Base-by-base conservation (phyloP, 2,329 filamentous ascomycete species). In the Diatrype stigma region DNA sequence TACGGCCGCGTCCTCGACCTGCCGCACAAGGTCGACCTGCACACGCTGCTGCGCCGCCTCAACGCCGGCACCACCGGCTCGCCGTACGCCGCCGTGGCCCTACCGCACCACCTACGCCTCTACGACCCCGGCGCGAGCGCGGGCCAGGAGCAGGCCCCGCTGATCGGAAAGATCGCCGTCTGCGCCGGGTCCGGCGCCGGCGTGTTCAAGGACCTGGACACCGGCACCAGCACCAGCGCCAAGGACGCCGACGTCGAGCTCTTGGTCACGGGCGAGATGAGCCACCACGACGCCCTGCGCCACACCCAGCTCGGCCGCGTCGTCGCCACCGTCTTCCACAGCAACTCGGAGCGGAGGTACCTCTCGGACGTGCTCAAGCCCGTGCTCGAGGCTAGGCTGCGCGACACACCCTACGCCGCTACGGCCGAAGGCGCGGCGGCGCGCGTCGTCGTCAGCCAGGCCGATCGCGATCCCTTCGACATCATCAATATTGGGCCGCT, bases 181-280 rank as follows among this genome's bases (percentile, higher is more conserved):
- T 97, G 93, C 61, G 93, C 94, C 0, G 94, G 94, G 2, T 94
- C 89, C 6, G 94, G 94, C 0, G 87, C 85, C 2, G 82, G 86
- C 37, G 78, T 97, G 19, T 80, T 96, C 52, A 82, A 84, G 55
- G 78, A 79, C 38, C 82, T 84, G 55, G 78, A 79, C 37, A 74
- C 85, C 2, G 74, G 81, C 40, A 90, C 91, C 0, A n/a, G n/a
- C n/a, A n/a, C n/a, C 52, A 82, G 84, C 55, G 78, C 79, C 38
- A 82, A 84, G 55, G 78, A 79, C 37, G 74, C 85, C 2, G 74
- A 81, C 40, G 90, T 91, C 0, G 90, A 96, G 63, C 69, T 97
- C 37, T 71, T 95, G 3, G 89, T 99, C 60, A 97, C 90, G 0
- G 94, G 94, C 2, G 94, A 99, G 73, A 82, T 97, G 76, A 89